These are phyloP conservation scores for Candida germanica DNA, from an alignment of 805 yeast genomes.

Conservation along the genomic window DNA sequence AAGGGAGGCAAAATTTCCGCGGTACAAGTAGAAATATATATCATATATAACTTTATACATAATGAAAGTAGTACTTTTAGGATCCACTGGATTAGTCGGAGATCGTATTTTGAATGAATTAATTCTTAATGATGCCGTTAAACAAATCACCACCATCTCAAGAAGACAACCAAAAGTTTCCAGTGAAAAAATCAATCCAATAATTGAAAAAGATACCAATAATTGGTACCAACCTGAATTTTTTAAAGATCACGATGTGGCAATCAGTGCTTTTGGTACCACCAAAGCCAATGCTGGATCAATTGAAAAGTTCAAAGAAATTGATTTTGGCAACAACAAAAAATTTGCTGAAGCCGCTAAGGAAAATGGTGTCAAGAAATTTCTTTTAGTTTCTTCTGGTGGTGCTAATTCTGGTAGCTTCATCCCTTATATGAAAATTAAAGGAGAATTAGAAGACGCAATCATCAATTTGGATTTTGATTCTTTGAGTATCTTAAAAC, in stretches of 20 bases:
- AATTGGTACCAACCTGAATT: slow-evolving; percentile 48
- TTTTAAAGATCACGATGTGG: slow-evolving; percentile 33
- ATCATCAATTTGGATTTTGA: slow-evolving; percentile 61
- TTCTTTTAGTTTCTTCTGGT: slow-evolving; percentile 60
- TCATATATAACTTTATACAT: too few relatives aligned
- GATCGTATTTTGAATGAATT: slow-evolving; percentile 48
- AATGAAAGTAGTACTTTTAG: slow-evolving; percentile 40
- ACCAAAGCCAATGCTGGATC: slow-evolving; percentile 73
- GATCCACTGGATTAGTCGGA: slow-evolving; percentile 83
- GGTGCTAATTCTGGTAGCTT: slow-evolving; percentile 61
- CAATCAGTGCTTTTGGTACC: slow-evolving; percentile 73
- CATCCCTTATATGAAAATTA: slow-evolving; percentile 62
- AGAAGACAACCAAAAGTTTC: slow-evolving; percentile 43
- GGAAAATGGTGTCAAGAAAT: slow-evolving; percentile 62
- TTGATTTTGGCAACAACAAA: slow-evolving; percentile 73
- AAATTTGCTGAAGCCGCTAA: slow-evolving; percentile 72
- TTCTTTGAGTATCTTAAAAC: slow-evolving; percentile 71
- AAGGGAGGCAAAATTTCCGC: too few relatives aligned
- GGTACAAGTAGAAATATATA: too few relatives aligned
- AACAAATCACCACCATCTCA: slow-evolving; percentile 46
- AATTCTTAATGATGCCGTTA: slow-evolving; percentile 30
- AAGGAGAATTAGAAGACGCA: slow-evolving; percentile 75
- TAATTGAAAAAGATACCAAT: slow-evolving; percentile 37
- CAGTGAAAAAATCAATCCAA: slow-evolving; percentile 30
- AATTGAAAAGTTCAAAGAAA: slow-evolving; percentile 60